Percentiles rank a stretch among this genome's conserved stretches.
phyloP scores from a whole-genome alignment of 2,329 filamentous ascomycete genomes.

The Aspergillus latus region DNA sequence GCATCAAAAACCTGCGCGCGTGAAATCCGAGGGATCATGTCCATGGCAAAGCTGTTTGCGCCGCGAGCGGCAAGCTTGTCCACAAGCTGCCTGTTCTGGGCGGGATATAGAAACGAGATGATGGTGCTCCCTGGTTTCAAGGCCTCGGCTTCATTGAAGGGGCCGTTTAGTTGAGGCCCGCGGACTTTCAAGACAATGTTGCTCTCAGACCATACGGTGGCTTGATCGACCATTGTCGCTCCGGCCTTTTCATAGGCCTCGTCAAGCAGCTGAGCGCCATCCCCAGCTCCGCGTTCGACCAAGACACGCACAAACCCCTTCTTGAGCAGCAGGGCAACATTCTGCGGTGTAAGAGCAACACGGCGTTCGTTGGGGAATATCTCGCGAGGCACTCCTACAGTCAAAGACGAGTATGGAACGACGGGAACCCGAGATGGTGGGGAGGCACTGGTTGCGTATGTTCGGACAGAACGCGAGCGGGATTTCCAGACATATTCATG shows the following conservation, averaged over 20 bases:
- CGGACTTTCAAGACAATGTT: slow-evolving; percentile 85
- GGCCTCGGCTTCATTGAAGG: slow-evolving; percentile 64
- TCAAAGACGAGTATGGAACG: slow-evolving; percentile 67
- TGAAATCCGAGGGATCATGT: slow-evolving; percentile 87
- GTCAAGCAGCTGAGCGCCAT: slow-evolving; percentile 73
- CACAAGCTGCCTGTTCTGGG: slow-evolving; percentile 74
- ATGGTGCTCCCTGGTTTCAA: slow-evolving; percentile 70
- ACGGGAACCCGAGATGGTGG: slow-evolving; percentile 25
- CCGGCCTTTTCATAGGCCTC: slow-evolving; percentile 75
- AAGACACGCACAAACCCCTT: slow-evolving; percentile 78
- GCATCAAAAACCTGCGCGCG: slow-evolving; percentile 87
- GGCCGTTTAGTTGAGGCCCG: slow-evolving; percentile 61
- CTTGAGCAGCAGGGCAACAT: slow-evolving; percentile 77
- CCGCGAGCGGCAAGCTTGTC: slow-evolving; percentile 69
- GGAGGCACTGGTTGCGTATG: slow-evolving; percentile 25
- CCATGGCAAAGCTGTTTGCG: slow-evolving; percentile 85
- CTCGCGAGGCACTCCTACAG: slow-evolving; percentile 76
- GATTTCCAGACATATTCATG: slow-evolving; percentile 8
- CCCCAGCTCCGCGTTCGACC: slow-evolving; percentile 77
- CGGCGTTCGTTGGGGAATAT: slow-evolving; percentile 76
- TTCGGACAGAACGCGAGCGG: slow-evolving; percentile 21
- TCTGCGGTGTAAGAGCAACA: slow-evolving; percentile 80
- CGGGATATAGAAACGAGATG: slow-evolving; percentile 80
- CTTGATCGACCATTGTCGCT: slow-evolving; percentile 69
- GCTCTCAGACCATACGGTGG: slow-evolving; percentile 69